Evolutionary conservation across 2,329 filamentous ascomycete species (phyloP).

Genomic region (Pestalotiopsis sp.): DNA sequence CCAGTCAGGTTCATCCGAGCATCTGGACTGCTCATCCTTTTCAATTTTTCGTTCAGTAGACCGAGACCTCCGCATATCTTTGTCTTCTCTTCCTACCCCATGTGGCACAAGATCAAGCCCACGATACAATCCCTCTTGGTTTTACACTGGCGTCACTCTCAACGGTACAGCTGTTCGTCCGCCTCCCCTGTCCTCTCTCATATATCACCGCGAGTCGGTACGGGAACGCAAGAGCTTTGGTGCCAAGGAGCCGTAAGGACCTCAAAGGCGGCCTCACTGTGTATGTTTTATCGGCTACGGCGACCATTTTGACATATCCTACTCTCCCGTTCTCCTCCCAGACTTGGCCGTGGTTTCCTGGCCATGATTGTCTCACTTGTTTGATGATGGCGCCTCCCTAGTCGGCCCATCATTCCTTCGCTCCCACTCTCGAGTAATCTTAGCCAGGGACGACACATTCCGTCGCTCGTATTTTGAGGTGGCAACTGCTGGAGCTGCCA

Average conservation of each 20-base stretch:
- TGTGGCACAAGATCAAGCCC: background rate
- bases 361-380: background rate
- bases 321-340: background rate
- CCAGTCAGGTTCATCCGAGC: background rate
- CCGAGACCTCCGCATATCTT: background rate
- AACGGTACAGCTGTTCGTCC: background rate
- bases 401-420: constrained; percentile 27
- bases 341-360: background rate
- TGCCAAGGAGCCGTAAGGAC: too few relatives aligned
- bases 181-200: background rate
- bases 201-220: background rate
- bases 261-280: background rate
- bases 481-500: background rate
- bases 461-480: constrained; percentile 9
- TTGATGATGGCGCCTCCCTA: constrained; percentile 22
- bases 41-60: background rate
- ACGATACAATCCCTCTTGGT: background rate
- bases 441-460: constrained; percentile 22
- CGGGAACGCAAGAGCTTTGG: background rate
- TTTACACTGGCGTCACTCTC: background rate
- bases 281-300: background rate
- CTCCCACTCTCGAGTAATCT: constrained; percentile 13
- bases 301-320: background rate
- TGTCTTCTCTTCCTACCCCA: background rate
- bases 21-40: background rate